Percentiles rank a stretch among this genome's conserved stretches.
phyloP scores from a whole-genome alignment of 2,329 filamentous ascomycete genomes.

The Exophiala oligosperma region DNA sequence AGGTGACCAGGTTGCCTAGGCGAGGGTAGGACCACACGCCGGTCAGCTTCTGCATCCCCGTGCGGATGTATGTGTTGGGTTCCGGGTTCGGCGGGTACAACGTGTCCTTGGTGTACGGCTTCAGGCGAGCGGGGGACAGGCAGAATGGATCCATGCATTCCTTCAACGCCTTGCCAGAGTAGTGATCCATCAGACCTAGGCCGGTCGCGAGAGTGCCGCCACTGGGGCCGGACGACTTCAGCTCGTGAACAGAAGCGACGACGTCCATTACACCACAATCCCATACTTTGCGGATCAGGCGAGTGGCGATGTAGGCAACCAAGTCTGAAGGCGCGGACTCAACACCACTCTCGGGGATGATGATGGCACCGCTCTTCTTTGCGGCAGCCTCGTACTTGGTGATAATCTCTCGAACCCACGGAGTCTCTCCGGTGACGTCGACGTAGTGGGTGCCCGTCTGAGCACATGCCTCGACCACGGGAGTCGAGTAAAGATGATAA shows the following conservation, averaged over 20 bases:
- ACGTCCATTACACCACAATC: conserved; percentile 53
- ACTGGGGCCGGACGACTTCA: conserved; percentile 53
- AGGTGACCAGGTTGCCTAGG: conserved; percentile 59
- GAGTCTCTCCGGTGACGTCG: conserved; percentile 65
- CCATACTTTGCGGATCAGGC: conserved; percentile 53
- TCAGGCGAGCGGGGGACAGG: conserved; percentile 41
- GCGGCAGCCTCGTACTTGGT: conserved; percentile 61
- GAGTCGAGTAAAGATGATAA: conserved; percentile 64
- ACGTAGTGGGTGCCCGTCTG: conserved; percentile 67
- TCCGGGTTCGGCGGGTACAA: conserved; percentile 48
- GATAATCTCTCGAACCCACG: conserved; percentile 64
- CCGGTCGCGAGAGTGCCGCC: conserved; percentile 68
- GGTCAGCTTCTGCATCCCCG: conserved; percentile 43
- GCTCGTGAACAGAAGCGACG: conserved; percentile 53
- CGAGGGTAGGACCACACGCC: conserved; percentile 57
- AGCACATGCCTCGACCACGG: conserved; percentile 65
- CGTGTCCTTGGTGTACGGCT: conserved; percentile 45
- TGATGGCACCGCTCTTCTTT: conserved; percentile 60
- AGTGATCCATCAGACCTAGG: conserved; percentile 53
- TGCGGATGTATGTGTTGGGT: conserved; percentile 39
- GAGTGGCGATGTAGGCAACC: conserved; percentile 53
- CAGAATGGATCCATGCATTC: conserved; percentile 24
- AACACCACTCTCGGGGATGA: conserved; percentile 61
- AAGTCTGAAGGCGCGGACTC: conserved; percentile 63
- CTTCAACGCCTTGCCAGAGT: conserved; percentile 17